Evolutionary conservation across 345 rosid genomes (phyloP).

Genomic region (Melaleuca quinquenervia): DNA sequence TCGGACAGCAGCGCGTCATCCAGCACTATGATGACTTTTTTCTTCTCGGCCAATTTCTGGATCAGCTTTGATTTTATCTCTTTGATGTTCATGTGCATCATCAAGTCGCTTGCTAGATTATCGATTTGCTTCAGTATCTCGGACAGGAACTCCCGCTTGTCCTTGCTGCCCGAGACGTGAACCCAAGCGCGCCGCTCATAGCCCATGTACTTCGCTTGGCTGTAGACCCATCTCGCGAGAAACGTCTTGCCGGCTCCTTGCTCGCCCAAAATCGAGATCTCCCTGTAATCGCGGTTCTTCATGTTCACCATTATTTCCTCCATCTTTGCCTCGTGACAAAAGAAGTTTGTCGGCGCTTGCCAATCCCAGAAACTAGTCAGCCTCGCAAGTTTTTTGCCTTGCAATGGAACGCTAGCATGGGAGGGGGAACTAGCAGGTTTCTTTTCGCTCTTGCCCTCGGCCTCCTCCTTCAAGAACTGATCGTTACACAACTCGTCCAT

Average conservation of each 20-base stretch:
- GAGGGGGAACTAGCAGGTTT: too few relatives aligned
- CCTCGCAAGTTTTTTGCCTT: too few relatives aligned
- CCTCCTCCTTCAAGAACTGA: not conserved
- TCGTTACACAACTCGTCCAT: not conserved
- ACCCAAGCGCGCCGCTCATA: conserved; percentile 6
- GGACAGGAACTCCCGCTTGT: not conserved
- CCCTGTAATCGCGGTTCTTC: too few relatives aligned
- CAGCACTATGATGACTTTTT: conserved; percentile 4
- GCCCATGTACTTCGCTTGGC: not conserved
- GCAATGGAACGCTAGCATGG: too few relatives aligned
- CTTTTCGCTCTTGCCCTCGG: too few relatives aligned
- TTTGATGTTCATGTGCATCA: fast-evolving
- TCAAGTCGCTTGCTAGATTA: not conserved
- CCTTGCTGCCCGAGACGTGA: not conserved
- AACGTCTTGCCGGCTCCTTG: conserved; percentile 11
- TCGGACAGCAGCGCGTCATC: not conserved
- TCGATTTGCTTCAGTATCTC: not conserved
- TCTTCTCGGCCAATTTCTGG: not conserved
- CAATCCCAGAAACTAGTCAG: too few relatives aligned
- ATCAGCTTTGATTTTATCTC: not conserved
- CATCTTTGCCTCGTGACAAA: too few relatives aligned
- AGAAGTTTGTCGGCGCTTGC: too few relatives aligned
- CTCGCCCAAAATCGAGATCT: not conserved
- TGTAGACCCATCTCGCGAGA: not conserved
- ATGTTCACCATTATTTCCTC: not conserved